Conservation (phyloP, 306 rosid genomes). For the Hylodesmum podocarpum region DNA sequence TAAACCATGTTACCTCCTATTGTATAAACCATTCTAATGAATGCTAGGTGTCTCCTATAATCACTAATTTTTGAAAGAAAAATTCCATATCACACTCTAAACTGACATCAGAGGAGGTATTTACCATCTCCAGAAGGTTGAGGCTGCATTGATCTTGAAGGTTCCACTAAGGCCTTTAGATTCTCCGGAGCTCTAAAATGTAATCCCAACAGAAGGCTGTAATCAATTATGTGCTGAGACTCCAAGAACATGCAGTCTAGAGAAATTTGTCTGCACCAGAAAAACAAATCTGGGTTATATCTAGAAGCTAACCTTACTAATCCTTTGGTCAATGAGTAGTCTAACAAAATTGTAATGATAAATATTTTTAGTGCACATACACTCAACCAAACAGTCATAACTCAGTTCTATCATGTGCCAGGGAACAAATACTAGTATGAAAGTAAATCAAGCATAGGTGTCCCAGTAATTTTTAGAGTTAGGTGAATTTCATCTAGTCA, state of each 20-base stretch:
- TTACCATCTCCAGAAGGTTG: constrained; percentile 47
- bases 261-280: constrained; percentile 69
- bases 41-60: background rate
- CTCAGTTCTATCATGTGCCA: background rate
- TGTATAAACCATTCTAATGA: background rate
- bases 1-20: background rate
- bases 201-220: constrained; percentile 91
- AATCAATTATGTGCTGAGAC: constrained; percentile 88
- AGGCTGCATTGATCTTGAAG: constrained; percentile 38
- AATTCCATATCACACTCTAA: background rate
- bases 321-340: background rate
- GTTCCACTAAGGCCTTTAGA: constrained; percentile 64
- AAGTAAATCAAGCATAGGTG: background rate
- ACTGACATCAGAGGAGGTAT: constrained; percentile 19
- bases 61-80: constrained; percentile 23
- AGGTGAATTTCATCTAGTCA: background rate
- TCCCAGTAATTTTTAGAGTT: background rate
- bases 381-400: background rate
- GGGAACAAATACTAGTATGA: background rate
- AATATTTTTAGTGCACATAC: constrained; percentile 5
- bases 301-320: background rate
- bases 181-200: constrained; percentile 95
- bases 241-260: constrained; percentile 84
- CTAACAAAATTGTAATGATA: background rate
- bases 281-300: constrained; percentile 24